These are phyloP conservation scores for Aspergillus carbonarius DNA, from an alignment of 2,329 filamentous ascomycete genomes.

Conservation along the genomic window DNA sequence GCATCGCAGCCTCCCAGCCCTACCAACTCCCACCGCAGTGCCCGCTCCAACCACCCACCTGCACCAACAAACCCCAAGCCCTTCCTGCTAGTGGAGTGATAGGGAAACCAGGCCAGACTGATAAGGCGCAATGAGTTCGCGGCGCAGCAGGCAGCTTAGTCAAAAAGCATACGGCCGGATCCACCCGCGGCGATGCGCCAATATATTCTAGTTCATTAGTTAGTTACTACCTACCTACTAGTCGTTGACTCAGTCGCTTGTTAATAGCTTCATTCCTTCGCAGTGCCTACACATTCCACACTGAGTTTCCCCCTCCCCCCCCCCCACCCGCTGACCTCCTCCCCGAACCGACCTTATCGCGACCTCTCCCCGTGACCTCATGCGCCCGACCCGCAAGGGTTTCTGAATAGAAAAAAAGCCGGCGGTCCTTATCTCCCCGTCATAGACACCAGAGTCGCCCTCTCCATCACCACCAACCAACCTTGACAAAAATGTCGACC, in stretches of 20 bases:
- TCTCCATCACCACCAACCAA: background rate
- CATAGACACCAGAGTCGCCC: background rate
- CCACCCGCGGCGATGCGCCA: slow-evolving; percentile 9
- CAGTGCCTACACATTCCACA: background rate
- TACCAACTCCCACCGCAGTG: no score
- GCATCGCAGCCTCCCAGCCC: no score
- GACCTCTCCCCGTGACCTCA: background rate
- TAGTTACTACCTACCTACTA: no score
- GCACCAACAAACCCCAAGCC: background rate
- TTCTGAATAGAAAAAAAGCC: background rate
- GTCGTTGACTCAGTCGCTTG: background rate
- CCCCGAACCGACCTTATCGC: background rate
- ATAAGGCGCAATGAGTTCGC: background rate
- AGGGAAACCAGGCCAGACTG: background rate
- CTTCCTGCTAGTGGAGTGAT: no score
- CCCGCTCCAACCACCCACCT: no score
- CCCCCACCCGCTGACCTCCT: slow-evolving; percentile 3
- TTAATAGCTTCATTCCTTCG: background rate
- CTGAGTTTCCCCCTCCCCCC: background rate
- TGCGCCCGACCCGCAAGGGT: background rate
- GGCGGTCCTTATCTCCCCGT: background rate
- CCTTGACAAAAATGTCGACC: slow-evolving; percentile 2
- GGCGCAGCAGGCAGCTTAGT: slow-evolving; percentile 13
- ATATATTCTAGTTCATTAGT: background rate
- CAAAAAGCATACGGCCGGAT: slow-evolving; percentile 13